Evolutionary conservation across 805 yeast species (phyloP).

Genomic region (Saccharomyces cerevisiae): DNA sequence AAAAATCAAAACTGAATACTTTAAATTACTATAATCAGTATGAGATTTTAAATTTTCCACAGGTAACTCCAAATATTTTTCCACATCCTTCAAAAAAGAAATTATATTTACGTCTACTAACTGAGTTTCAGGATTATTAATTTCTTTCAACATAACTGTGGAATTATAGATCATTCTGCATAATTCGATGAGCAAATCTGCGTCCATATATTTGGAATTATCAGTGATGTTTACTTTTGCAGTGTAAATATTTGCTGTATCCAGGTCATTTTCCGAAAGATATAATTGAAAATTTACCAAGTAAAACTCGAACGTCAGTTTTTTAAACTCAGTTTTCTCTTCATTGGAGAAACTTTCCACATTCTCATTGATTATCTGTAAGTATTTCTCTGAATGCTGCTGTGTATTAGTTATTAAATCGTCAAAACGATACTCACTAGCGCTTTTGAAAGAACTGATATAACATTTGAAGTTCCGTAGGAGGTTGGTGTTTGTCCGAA

Average conservation of each 20-base stretch:
- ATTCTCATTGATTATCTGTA: slow-evolving; percentile 17
- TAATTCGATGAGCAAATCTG: slow-evolving; percentile 21
- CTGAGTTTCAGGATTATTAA: background rate
- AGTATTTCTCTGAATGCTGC: slow-evolving; percentile 24
- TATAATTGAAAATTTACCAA: slow-evolving; percentile 29
- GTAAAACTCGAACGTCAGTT: slow-evolving; percentile 24
- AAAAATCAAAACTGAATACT: slow-evolving; percentile 20
- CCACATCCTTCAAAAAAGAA: slow-evolving; percentile 13
- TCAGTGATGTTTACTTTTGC: slow-evolving; percentile 22
- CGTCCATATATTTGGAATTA: slow-evolving; percentile 8
- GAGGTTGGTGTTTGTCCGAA: slow-evolving; percentile 17
- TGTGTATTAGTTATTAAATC: slow-evolving; percentile 20
- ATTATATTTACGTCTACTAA: slow-evolving; percentile 3
- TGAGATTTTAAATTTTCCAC: slow-evolving; percentile 8
- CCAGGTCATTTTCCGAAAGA: slow-evolving; percentile 26
- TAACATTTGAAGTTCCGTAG: slow-evolving; percentile 30
- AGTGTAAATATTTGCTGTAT: slow-evolving; percentile 32
- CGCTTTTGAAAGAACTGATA: slow-evolving; percentile 22
- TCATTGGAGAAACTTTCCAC: slow-evolving; percentile 6
- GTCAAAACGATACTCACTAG: slow-evolving; percentile 21
- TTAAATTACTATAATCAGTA: slow-evolving; percentile 15
- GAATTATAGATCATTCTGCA: slow-evolving; percentile 32
- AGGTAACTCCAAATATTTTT: slow-evolving; percentile 10
- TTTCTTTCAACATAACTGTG: slow-evolving; percentile 15
- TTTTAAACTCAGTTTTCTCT: slow-evolving; percentile 9